phyloP scores from a whole-genome alignment of 2,329 filamentous ascomycete species.

The Coniochaeta prunicola region DNA sequence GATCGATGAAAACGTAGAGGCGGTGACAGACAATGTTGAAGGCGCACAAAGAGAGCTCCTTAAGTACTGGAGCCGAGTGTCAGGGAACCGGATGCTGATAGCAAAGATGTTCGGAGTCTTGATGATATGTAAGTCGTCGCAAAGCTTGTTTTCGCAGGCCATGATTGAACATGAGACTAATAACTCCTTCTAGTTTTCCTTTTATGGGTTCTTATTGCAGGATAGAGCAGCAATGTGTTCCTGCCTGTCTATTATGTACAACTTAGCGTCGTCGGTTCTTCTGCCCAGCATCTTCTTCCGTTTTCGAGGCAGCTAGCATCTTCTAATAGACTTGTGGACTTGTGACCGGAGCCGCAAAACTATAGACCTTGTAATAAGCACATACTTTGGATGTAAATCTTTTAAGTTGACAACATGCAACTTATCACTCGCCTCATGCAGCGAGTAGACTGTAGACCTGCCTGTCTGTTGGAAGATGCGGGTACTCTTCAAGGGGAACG shows the following conservation, averaged over 20 bases:
- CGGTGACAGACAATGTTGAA: constrained; percentile 3
- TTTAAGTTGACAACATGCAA: too few relatives aligned
- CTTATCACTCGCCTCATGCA: too few relatives aligned
- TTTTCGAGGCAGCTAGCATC: background rate
- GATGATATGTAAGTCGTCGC: constrained; percentile 77
- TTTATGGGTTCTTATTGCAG: constrained; percentile 20
- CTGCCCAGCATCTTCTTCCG: background rate
- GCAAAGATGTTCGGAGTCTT: constrained; percentile 83
- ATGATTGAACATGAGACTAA: background rate
- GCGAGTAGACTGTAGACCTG: too few relatives aligned
- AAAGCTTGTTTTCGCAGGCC: background rate
- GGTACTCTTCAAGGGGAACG: too few relatives aligned
- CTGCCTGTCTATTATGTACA: background rate
- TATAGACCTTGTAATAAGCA: background rate
- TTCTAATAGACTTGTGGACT: background rate
- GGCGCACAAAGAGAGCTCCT: constrained; percentile 81
- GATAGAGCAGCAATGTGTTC: constrained; percentile 8
- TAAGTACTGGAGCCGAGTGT: constrained; percentile 94
- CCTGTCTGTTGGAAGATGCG: too few relatives aligned
- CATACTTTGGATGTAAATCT: too few relatives aligned
- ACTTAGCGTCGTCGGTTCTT: background rate
- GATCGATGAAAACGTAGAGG: constrained; percentile 2
- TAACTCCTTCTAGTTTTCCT: constrained; percentile 6
- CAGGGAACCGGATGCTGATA: constrained; percentile 91
- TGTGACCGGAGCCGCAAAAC: background rate